Conservation (phyloP, 202 grass and related monocot genomes). For the Setaria viridis region DNA sequence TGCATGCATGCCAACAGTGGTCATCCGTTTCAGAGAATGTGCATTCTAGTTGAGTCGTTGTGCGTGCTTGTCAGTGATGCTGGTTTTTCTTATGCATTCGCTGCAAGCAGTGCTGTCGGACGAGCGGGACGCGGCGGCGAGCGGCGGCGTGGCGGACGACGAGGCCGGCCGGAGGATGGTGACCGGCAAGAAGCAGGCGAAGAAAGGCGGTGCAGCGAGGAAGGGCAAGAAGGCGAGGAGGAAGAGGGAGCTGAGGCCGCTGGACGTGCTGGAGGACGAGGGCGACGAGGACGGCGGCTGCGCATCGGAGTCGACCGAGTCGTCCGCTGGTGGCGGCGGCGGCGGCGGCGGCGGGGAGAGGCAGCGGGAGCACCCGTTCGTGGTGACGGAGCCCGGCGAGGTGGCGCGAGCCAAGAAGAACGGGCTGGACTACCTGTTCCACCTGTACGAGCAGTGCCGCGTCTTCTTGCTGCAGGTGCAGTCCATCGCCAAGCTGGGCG, state of each 20-base stretch:
- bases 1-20: too few relatives aligned
- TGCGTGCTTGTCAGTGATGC: neutral
- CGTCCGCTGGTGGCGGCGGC: constrained; percentile 49
- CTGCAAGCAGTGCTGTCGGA: constrained; percentile 50
- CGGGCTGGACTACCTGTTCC: constrained; percentile 97
- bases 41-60: too few relatives aligned
- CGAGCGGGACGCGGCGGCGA: constrained; percentile 61
- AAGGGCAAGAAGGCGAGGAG: constrained; percentile 53
- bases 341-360: constrained; percentile 41
- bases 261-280: constrained; percentile 51
- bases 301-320: constrained; percentile 68
- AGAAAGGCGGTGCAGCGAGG: constrained; percentile 29
- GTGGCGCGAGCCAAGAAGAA: constrained; percentile 99
- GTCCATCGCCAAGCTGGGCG: constrained; percentile 72
- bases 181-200: constrained; percentile 54
- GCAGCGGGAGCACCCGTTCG: constrained; percentile 96
- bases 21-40: too few relatives aligned
- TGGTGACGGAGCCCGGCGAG: constrained; percentile 97
- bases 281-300: constrained; percentile 55
- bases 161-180: constrained; percentile 44
- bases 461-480: constrained; percentile 97
- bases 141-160: constrained; percentile 53
- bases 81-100: neutral
- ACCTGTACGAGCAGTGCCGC: constrained; percentile 97
- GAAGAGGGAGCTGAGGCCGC: constrained; percentile 50